phyloP scores from a whole-genome alignment of 495 filamentous ascomycete genomes.

The Cercophora scortea region DNA sequence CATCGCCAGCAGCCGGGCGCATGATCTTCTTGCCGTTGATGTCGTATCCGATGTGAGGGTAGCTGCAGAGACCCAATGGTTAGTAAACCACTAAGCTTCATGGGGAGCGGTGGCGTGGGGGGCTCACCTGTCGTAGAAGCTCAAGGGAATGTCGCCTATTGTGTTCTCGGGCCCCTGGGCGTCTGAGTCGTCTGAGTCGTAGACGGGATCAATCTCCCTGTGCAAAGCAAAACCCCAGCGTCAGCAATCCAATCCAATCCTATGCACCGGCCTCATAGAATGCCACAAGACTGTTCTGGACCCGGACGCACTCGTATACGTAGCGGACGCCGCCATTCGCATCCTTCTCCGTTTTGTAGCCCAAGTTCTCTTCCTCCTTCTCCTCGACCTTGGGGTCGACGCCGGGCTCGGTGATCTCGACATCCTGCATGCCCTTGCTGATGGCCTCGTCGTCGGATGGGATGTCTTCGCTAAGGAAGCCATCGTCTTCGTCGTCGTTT shows the following conservation, averaged over 20 bases:
- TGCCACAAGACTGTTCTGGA: not conserved
- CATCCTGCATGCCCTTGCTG: slow-evolving; percentile 21
- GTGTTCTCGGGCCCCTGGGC: slow-evolving; percentile 74
- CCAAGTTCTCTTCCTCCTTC: slow-evolving; percentile 35
- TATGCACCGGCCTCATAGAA: not conserved
- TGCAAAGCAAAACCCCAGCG: slow-evolving; percentile 41
- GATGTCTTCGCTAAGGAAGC: slow-evolving; percentile 49
- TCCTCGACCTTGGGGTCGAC: slow-evolving; percentile 24
- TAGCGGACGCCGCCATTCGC: slow-evolving; percentile 47
- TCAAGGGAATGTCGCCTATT: slow-evolving; percentile 88
- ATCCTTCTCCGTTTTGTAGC: slow-evolving; percentile 50
- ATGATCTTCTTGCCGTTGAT: slow-evolving; percentile 98
- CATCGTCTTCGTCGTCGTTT: slow-evolving; percentile 45
- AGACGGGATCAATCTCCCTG: slow-evolving; percentile 82
- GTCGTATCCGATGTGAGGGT: slow-evolving; percentile 97
- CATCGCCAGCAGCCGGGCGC: slow-evolving; percentile 89
- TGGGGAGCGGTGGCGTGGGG: too few relatives aligned
- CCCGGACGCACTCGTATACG: slow-evolving; percentile 44
- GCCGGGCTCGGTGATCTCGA: slow-evolving; percentile 23
- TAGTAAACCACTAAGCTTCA: not conserved
- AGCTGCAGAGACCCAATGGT: slow-evolving; percentile 6
- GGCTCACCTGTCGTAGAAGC: slow-evolving; percentile 79
- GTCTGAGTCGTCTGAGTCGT: slow-evolving; percentile 92
- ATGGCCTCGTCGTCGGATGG: slow-evolving; percentile 39
- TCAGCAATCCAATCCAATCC: not conserved